These are phyloP conservation scores for Prunus yedoensis DNA, from an alignment of 331 rosid genomes.

Conservation along the genomic window DNA sequence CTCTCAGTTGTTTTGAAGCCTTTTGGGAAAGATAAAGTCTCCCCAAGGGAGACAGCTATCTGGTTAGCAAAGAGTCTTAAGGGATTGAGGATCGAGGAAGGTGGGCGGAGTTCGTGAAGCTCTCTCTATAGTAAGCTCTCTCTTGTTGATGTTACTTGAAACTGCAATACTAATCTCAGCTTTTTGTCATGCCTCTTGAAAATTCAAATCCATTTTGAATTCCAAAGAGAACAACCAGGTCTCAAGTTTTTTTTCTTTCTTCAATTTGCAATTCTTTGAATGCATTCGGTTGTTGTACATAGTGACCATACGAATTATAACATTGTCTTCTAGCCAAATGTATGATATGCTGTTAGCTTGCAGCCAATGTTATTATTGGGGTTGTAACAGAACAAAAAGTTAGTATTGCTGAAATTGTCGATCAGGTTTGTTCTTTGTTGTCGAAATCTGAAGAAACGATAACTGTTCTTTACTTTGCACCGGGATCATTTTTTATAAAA, in stretches of 20 bases:
- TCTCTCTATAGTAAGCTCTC: conserved; percentile 28
- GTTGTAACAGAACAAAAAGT: not conserved
- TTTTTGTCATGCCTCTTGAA: conserved; percentile 13
- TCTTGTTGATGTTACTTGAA: conserved; percentile 27
- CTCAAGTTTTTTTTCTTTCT: conserved; percentile 10
- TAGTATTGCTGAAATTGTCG: conserved; percentile 3
- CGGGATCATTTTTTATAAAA: too few relatives aligned
- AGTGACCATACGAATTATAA: conserved; percentile 56
- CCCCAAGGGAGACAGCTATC: conserved; percentile 99
- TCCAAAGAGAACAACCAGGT: conserved; percentile 34
- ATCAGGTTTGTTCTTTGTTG: not conserved
- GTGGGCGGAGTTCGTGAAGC: conserved; percentile 58
- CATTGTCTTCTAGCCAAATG: conserved; percentile 39
- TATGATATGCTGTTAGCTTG: conserved; percentile 28
- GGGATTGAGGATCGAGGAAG: conserved; percentile 90
- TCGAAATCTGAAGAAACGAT: not conserved
- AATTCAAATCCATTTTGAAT: conserved; percentile 46
- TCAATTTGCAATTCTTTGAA: conserved; percentile 60
- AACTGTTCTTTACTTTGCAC: not conserved
- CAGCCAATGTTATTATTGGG: conserved; percentile 10
- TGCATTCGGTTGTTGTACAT: conserved; percentile 74
- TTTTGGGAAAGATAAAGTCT: conserved; percentile 91
- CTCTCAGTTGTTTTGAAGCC: conserved; percentile 90
- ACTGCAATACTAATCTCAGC: conserved; percentile 33
- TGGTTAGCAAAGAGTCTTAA: conserved; percentile 97